These are phyloP conservation scores for Calcarisporium arbuscula DNA, from an alignment of 2,329 filamentous ascomycete genomes.

Conservation along the genomic window DNA sequence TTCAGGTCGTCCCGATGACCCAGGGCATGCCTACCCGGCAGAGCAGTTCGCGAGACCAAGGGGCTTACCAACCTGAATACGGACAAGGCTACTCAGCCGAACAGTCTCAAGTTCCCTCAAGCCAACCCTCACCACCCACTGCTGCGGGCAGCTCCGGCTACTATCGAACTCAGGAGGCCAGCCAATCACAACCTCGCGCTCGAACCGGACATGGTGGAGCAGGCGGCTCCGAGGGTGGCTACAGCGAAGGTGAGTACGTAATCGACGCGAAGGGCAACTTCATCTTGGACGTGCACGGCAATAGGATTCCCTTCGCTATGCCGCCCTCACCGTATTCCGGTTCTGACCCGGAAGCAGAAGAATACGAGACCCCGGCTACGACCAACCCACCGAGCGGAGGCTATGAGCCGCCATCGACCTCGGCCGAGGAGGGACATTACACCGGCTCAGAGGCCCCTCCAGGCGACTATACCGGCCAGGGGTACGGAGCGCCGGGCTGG, in stretches of 20 bases:
- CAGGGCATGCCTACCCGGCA: conserved; percentile 58
- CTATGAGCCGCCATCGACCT: conserved; percentile 23
- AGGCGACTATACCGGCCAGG: conserved; percentile 59
- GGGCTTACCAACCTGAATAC: conserved; percentile 23
- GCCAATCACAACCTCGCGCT: conserved; percentile 13
- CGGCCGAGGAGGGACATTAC: conserved; percentile 30
- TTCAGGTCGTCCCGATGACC: conserved; percentile 92
- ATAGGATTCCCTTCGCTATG: conserved; percentile 48
- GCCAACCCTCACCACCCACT: conserved; percentile 25
- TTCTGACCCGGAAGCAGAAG: conserved; percentile 49
- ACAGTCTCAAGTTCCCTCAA: conserved; percentile 34
- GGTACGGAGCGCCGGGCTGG: conserved; percentile 65
- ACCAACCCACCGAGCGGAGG: conserved; percentile 30
- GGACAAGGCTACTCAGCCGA: conserved; percentile 26
- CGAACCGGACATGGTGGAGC: conserved; percentile 16
- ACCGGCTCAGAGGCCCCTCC: conserved; percentile 33
- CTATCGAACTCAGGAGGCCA: conserved; percentile 17
- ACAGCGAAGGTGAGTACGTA: conserved; percentile 66
- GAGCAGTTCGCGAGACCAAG: conserved; percentile 34
- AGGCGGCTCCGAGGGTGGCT: conserved; percentile 51
- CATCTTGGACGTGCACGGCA: conserved; percentile 54
- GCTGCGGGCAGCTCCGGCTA: conserved; percentile 15
- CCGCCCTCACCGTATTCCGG: conserved; percentile 36
- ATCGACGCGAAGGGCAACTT: conserved; percentile 56
- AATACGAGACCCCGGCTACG: conserved; percentile 49